Evolutionary conservation across 2,329 filamentous ascomycete genomes (phyloP), one percentile per base, ranked within the genome.

Genomic region (Cryphonectria parasitica): DNA sequence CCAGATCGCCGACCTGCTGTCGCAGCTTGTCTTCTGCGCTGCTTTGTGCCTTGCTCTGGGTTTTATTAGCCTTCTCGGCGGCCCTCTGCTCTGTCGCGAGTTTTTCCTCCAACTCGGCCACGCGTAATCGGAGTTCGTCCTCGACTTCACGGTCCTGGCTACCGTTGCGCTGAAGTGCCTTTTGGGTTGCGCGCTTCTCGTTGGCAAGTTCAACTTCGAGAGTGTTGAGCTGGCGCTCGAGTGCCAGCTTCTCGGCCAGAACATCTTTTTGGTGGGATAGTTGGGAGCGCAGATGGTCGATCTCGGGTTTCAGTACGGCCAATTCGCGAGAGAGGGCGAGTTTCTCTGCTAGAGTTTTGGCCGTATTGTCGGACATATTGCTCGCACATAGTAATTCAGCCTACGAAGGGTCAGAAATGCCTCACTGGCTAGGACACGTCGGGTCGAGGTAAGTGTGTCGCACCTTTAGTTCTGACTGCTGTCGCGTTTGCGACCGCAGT

Each of bases 201-300:
- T 92, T 93, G 74, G 95, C 93, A 2, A 97, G 85, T 75, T 97
- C 92, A 60, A 93, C 90, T 79, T 97, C 92, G 2, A 95, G 80
- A 1, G 91, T 89, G 76, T 87, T 91, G 39, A 97, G 80, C 80
- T 96, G 92, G 63, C 92, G 90, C 77, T 96, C 91, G 19, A 98
- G 82, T 1, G 91, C 87, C 62, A 95, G 84, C 79, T 97, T 97
- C 77, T 97, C 94, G 1, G 91, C 85, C 22, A 97, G 83, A 15
- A 93, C 83, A 2, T 87, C 86, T 76, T 94, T 90, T 68, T 95
- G 89, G 19, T 85, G 83, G 39, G 82, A 77, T 15, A 89, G 78
- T 75, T 89, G 87, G 2, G 86, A 84, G 73, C 83, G 82, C 36
- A 90, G 80, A 69, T 89, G 86, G 56, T 89, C 86, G 22, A 89